Conservation (phyloP, 768 basidiomycete species). For the Pisolithus tinctorius region DNA sequence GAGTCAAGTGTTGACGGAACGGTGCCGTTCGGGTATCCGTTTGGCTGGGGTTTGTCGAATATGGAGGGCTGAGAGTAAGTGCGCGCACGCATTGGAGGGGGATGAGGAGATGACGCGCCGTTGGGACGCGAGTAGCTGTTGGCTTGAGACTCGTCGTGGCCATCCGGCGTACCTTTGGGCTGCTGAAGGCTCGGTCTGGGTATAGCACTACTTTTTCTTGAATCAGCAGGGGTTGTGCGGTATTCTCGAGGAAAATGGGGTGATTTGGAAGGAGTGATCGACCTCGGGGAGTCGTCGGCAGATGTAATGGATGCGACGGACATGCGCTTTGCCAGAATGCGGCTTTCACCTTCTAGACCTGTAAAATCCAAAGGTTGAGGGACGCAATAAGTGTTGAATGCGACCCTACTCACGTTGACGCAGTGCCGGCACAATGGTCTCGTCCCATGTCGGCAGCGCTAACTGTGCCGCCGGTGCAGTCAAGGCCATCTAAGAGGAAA, state of each 20-base stretch:
- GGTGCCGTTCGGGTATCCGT: slow-evolving; percentile 20
- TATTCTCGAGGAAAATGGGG: slow-evolving; percentile 16
- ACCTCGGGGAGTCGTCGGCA: slow-evolving; percentile 34
- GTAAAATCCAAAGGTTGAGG: slow-evolving; percentile 5
- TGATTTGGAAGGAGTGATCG: slow-evolving; percentile 14
- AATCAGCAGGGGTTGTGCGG: slow-evolving; percentile 19
- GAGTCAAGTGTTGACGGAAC: slow-evolving; percentile 30
- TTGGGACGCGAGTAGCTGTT: slow-evolving; percentile 17
- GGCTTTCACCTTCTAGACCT: slow-evolving; percentile 81
- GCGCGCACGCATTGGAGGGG: slow-evolving; percentile 44
- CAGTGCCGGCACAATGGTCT: slow-evolving; percentile 73
- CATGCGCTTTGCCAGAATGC: slow-evolving; percentile 68
- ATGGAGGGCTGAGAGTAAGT: slow-evolving; percentile 60
- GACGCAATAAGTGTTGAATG: neutral
- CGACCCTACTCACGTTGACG: slow-evolving; percentile 56
- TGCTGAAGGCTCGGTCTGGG: slow-evolving; percentile 41
- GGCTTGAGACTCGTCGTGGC: slow-evolving; percentile 18
- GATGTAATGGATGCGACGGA: slow-evolving; percentile 66
- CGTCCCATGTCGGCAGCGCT: slow-evolving; percentile 61
- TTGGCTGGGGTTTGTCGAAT: slow-evolving; percentile 32
- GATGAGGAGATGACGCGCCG: slow-evolving; percentile 24
- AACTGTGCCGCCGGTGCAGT: slow-evolving; percentile 33
- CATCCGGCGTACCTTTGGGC: slow-evolving; percentile 25
- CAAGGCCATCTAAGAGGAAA: slow-evolving; percentile 32
- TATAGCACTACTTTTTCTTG: slow-evolving; percentile 36